phyloP scores from a whole-genome alignment of 1,284 basidiomycete species.

The Cutaneotrichosporon sp. region DNA sequence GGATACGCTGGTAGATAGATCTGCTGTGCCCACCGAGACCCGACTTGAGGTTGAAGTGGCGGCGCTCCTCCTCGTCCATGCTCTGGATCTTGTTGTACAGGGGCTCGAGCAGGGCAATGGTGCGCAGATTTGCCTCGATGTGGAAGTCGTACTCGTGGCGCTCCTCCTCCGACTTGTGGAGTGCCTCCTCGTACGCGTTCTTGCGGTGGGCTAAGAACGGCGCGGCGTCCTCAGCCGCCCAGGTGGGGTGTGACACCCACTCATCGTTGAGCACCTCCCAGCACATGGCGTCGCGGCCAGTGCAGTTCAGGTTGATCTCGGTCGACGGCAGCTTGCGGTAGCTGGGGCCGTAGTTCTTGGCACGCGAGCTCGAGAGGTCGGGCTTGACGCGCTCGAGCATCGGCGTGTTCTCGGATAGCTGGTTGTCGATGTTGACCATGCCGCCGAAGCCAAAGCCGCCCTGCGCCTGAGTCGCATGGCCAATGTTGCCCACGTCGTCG shows the following conservation, averaged over 20 bases:
- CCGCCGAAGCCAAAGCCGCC: constrained; percentile 55
- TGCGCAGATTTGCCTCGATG: constrained; percentile 87
- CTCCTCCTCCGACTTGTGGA: constrained; percentile 97
- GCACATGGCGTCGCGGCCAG: constrained; percentile 91
- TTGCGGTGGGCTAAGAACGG: constrained; percentile 96
- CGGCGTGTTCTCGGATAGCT: constrained; percentile 58
- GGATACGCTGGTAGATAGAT: constrained; percentile 86
- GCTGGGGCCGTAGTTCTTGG: constrained; percentile 71
- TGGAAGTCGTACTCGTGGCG: constrained; percentile 98
- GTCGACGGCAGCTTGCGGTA: constrained; percentile 87
- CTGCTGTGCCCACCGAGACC: constrained; percentile 88
- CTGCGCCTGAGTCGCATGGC: constrained; percentile 65
- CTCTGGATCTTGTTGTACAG: constrained; percentile 81
- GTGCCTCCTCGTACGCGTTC: constrained; percentile 92
- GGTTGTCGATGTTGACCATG: constrained; percentile 56
- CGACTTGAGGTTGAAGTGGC: constrained; percentile 78
- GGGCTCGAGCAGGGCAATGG: constrained; percentile 90
- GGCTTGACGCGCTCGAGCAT: constrained; percentile 65
- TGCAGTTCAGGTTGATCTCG: constrained; percentile 87
- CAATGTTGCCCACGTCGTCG: constrained; percentile 72
- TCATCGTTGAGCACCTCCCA: constrained; percentile 95
- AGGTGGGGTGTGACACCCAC: constrained; percentile 97
- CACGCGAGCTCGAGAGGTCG: constrained; percentile 50
- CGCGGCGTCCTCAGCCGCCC: constrained; percentile 92
- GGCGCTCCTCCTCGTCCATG: constrained; percentile 86